Evolutionary conservation across 2,329 filamentous ascomycete genomes (phyloP), one percentile per base, ranked within the genome.

Genomic region (Colletotrichum navitas): DNA sequence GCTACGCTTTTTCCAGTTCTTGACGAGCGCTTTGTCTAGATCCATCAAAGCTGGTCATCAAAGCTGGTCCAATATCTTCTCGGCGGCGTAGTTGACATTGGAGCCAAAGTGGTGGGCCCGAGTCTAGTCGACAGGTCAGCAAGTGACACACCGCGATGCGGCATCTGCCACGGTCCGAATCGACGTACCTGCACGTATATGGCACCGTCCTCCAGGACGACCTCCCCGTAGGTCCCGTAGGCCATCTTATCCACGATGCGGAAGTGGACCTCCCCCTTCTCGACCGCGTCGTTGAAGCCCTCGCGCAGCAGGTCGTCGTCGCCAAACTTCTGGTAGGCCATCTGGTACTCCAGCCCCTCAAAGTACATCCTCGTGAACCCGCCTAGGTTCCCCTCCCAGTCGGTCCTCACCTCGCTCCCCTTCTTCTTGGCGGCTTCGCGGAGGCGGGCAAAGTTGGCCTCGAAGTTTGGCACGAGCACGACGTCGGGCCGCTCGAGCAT

Each of bases 231-330:
- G 16, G 76, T 78, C 7, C 74, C 77, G 66, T 82, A 80, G 74
- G 78, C 74, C 51, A 85, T 79, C 74, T 82, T 80, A 60, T 86
- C 85, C 3, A 87, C 85, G 47, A 88, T 75, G 36, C 85, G 81
- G 74, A 88, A 82, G 26, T 76, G 80, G 24, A 87, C 76, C 74
- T 83, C 80, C 49, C 78, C 80, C 74, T 80, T 83, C 12, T 81
- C 79, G n/a, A 87, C 76, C 3, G 78, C 83, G 73, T 88, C 85
- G 24, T 83, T 76, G 74, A 88, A 81, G 5, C 82, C 85, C 76
- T 87, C 86, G 66, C 80, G 81, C 36, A 87, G 77, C 77, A 87
- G 79, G 0, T 87, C 85, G 71, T 88, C 85, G 63, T 81, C 77
- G 36, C 77, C 81, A 69, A 87, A 85, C 73, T 86, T 85, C 63